Conservation (phyloP, 495 filamentous ascomycete genomes). For the Cudoniella acicularis region DNA sequence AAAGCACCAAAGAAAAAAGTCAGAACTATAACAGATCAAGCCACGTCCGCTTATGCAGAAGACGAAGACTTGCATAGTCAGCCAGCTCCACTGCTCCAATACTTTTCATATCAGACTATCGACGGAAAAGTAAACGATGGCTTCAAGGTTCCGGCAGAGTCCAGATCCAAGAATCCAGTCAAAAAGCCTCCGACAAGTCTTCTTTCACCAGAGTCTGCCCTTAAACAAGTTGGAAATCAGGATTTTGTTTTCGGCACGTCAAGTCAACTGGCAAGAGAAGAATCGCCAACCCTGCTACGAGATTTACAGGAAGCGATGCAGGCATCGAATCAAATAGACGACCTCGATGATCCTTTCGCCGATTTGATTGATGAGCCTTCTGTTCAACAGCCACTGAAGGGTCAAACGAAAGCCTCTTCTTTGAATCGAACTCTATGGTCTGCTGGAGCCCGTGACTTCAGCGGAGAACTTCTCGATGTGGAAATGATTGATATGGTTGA, state of each 20-base stretch:
- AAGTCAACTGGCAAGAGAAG: conserved; percentile 77
- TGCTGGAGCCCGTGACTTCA: conserved; percentile 59
- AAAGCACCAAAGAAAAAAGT: conserved; percentile 67
- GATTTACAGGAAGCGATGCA: conserved; percentile 68
- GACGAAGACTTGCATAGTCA: conserved; percentile 17
- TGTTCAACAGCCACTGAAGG: neutral
- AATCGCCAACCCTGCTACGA: conserved; percentile 64
- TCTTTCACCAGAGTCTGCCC: conserved; percentile 69
- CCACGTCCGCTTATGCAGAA: conserved; percentile 68
- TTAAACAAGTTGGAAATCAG: conserved; percentile 64
- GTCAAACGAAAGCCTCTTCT: conserved; percentile 6
- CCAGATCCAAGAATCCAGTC: conserved; percentile 11
- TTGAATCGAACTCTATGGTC: conserved; percentile 53
- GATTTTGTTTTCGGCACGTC: conserved; percentile 90
- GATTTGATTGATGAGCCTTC: neutral
- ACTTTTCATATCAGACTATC: conserved; percentile 26
- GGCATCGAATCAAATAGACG: conserved; percentile 48
- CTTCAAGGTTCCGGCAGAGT: conserved; percentile 15
- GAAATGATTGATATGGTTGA: conserved; percentile 56
- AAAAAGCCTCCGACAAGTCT: conserved; percentile 44
- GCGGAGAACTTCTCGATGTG: conserved; percentile 56
- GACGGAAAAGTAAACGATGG: conserved; percentile 8
- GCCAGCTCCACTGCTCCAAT: conserved; percentile 29
- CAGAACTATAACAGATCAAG: conserved; percentile 79
- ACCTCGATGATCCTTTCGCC: conserved; percentile 26